These are phyloP conservation scores for Elaeis guineensis DNA, from an alignment of 176 grass and related monocot genomes.

Conservation along the genomic window DNA sequence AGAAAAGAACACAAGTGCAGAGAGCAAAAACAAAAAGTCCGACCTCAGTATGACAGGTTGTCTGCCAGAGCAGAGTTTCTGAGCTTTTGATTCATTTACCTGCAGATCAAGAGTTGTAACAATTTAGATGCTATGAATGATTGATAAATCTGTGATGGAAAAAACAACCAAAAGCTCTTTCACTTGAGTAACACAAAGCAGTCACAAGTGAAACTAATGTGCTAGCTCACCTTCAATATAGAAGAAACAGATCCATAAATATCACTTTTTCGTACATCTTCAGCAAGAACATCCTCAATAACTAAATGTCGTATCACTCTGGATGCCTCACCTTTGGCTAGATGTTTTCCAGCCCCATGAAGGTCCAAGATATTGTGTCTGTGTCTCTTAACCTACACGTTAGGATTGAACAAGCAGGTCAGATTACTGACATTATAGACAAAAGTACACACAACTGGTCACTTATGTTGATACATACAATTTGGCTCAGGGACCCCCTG, in stretches of 20 bases:
- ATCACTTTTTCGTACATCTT: conserved; percentile 74
- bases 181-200: too few species aligned
- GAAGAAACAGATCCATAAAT: conserved; percentile 77
- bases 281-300: conserved; percentile 63
- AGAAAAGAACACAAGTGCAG: conserved; percentile 9
- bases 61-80: conserved; percentile 38
- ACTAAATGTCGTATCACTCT: conserved; percentile 70
- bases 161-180: too few species aligned
- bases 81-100: conserved; percentile 48
- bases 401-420: not conserved
- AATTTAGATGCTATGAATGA: too few species aligned
- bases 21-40: conserved; percentile 19
- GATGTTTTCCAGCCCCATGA: conserved; percentile 85
- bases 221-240: conserved; percentile 51
- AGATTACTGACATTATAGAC: not conserved
- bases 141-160: too few species aligned
- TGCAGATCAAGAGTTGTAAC: conserved; percentile 20
- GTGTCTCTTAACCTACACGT: conserved; percentile 70
- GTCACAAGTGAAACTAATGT: too few species aligned
- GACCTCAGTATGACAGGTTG: conserved; percentile 58
- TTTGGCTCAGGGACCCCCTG: conserved; percentile 76
- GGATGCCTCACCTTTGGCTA: conserved; percentile 62
- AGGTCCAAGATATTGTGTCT: conserved; percentile 52
- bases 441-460: not conserved
- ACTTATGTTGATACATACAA: conserved; percentile 37